Evolutionary conservation across 108 stramenopile genomes (phyloP), one percentile per base, ranked within the genome.

Genomic region (Cyclotella atomus): DNA sequence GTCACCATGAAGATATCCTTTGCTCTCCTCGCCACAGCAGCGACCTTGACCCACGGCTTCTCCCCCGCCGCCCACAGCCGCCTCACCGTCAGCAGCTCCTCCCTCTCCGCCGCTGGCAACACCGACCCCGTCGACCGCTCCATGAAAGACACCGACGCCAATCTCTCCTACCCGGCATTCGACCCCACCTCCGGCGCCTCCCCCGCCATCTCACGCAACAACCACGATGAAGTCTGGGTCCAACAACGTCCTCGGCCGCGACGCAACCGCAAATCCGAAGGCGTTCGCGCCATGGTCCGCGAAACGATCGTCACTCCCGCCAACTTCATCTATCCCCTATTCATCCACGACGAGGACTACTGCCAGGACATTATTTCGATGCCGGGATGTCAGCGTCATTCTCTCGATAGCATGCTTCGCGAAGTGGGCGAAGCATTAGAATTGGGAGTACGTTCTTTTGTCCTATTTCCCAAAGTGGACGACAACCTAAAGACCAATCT

Each of bases 291-390:
- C 50, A 97, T 99, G 96, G 96, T 99, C 10, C 86, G 96, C n/a
- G 98, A 99, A 76, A 94, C 85, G 70, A 90, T 97, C 71, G 93
- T 99, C 43, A 93, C 96, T 4, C 97, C 97, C 21, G 81, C 90
- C 53, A 96, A 99, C 77, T 97, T 99, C 76, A 97, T 99, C 55
- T 97, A 97, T 75, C 98, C 98, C 38, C 91, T 99, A 3, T 99
- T 99, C 82, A 99, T 99, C 63, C 97, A 97, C 79, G 98, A 99
- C 28, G 94, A 97, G 72, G 83, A 89, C 46, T 85, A 80, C 71
- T 88, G 96, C 54, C 72, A 76, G 68, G 83, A 85, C 6, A 99
- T 99, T 64, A 60, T 83, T 34, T 91, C 93, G 66, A 99, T 99
- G 98, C 98, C 98, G 36, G 98, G 97, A 71, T 97, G 96, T 63